phyloP scores from a whole-genome alignment of 495 filamentous ascomycete genomes.

The Xylaria venustula region DNA sequence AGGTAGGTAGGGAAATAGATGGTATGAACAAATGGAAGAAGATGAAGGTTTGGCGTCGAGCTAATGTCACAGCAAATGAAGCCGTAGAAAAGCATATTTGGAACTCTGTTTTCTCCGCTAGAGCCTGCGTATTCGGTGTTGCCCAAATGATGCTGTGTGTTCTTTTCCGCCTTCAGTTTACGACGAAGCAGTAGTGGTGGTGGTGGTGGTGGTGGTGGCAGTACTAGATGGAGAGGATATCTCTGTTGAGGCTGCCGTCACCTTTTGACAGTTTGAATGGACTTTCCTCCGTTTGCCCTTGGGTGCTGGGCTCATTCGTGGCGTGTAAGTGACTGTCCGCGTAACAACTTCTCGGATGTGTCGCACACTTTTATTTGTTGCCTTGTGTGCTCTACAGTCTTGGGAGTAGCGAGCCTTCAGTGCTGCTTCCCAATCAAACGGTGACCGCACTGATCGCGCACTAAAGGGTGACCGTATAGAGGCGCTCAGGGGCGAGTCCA shows the following conservation, averaged over 20 bases:
- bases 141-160: neutral
- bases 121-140: neutral
- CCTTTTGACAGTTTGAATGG: conserved; percentile 25
- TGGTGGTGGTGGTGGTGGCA: no score
- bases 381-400: conserved; percentile 44
- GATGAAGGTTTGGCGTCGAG: conserved; percentile 10
- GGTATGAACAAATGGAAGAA: conserved; percentile 31
- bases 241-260: conserved; percentile 19
- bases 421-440: conserved; percentile 62
- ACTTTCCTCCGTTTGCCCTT: conserved; percentile 72
- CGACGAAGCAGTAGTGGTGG: conserved; percentile 1
- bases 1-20: neutral
- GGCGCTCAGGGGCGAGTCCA: conserved; percentile 43
- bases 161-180: neutral
- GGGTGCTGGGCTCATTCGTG: conserved; percentile 65
- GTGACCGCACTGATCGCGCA: conserved; percentile 54
- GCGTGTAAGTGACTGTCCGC: conserved; percentile 73
- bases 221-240: neutral
- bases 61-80: neutral
- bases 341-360: conserved; percentile 71
- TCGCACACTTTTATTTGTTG: conserved; percentile 49
- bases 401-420: conserved; percentile 48
- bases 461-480: conserved; percentile 48
- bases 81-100: neutral
- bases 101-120: neutral